phyloP scores from a whole-genome alignment of 192 early-diverging fungal genomes.

The Piromyces finnis region DNA sequence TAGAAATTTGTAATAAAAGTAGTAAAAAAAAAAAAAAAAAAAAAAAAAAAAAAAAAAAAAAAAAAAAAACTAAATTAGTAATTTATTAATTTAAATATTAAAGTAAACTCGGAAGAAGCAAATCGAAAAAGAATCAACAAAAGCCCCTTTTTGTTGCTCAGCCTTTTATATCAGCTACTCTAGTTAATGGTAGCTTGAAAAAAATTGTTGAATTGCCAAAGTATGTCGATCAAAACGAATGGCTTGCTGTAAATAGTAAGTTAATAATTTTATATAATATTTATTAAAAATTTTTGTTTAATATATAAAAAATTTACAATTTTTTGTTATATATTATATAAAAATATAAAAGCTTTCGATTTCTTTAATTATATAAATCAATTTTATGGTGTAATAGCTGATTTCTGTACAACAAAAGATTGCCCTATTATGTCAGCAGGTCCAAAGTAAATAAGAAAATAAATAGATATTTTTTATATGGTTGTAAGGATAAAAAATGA shows the following conservation, averaged over 20 bases:
- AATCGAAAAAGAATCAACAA: background rate
- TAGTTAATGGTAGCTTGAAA: conserved; percentile 84
- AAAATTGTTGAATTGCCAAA: conserved; percentile 76
- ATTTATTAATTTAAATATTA: background rate
- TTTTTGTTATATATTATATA: too few species aligned
- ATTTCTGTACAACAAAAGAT: conserved; percentile 65
- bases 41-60: too few species aligned
- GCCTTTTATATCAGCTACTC: conserved; percentile 53
- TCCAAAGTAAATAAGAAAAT: conserved; percentile 23
- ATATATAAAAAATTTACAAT: too few species aligned
- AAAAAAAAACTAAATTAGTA: too few species aligned
- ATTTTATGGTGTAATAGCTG: conserved; percentile 73
- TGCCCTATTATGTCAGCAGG: conserved; percentile 81
- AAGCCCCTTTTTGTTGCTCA: conserved; percentile 1
- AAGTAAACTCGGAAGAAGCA: background rate
- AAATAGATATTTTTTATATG: too few species aligned
- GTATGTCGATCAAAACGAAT: conserved; percentile 85
- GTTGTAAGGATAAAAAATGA: too few species aligned
- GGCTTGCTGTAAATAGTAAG: conserved; percentile 67
- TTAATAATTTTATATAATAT: too few species aligned
- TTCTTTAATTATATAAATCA: conserved; percentile 84
- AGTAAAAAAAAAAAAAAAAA: too few species aligned
- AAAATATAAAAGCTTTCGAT: conserved; percentile 44
- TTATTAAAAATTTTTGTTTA: too few species aligned
- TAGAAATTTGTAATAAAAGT: too few species aligned